Conservation (phyloP, 495 filamentous ascomycete genomes). For the Xylaria intraflava region DNA sequence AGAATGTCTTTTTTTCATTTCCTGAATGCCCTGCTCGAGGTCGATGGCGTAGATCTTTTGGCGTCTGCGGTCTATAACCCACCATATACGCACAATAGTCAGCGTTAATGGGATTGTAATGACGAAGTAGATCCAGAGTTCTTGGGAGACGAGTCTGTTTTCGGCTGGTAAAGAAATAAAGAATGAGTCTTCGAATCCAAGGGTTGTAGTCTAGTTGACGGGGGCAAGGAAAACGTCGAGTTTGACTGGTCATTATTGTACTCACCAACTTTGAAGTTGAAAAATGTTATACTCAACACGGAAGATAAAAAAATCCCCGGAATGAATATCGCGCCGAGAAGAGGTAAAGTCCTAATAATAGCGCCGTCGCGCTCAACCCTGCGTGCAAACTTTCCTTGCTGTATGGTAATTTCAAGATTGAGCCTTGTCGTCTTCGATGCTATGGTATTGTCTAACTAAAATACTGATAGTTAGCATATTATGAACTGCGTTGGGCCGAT, state of each 20-base stretch:
- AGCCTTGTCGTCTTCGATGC: constrained; percentile 53
- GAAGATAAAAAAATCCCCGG: constrained; percentile 49
- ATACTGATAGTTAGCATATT: constrained; percentile 3
- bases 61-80: constrained; percentile 38
- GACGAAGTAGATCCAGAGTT: constrained; percentile 51
- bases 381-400: constrained; percentile 49
- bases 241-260: neutral
- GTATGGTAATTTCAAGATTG: constrained; percentile 49
- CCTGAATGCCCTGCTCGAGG: constrained; percentile 45
- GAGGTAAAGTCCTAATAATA: constrained; percentile 50
- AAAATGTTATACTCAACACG: constrained; percentile 52
- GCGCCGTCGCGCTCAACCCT: constrained; percentile 47
- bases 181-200: neutral
- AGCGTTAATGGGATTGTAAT: constrained; percentile 44
- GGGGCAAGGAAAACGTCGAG: neutral
- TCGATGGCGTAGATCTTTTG: constrained; percentile 39
- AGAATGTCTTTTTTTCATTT: too few species aligned
- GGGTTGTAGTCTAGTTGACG: neutral
- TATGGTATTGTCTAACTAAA: constrained; percentile 50
- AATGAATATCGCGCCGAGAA: constrained; percentile 50
- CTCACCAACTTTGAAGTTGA: constrained; percentile 42
- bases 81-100: constrained; percentile 40
- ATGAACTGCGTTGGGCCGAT: neutral
- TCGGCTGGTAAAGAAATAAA: neutral
- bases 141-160: constrained; percentile 27